A percentile compares a stretch with the other conserved stretches of the same genome.
phyloP scores from a whole-genome alignment of 192 early-diverging fungal genomes.

The Podila horticola region DNA sequence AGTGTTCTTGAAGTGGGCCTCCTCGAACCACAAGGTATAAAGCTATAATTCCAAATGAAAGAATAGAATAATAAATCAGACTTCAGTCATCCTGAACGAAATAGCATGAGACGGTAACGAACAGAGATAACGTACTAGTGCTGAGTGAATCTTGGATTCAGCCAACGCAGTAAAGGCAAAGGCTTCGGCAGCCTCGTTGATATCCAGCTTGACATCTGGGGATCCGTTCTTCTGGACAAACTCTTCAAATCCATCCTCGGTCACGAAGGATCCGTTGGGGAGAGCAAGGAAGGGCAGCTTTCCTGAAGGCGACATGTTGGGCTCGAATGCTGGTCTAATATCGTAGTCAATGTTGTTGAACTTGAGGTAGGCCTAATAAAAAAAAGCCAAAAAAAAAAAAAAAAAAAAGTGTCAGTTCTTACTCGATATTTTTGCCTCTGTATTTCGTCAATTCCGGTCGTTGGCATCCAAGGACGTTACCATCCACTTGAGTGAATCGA shows the following conservation, averaged over 20 bases:
- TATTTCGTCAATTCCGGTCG: neutral
- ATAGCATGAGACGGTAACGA: too few species aligned
- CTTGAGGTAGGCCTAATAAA: conserved; percentile 32
- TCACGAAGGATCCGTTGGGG: conserved; percentile 26
- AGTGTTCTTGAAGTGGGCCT: conserved; percentile 38
- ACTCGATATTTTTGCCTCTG: neutral
- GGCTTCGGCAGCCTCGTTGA: conserved; percentile 37
- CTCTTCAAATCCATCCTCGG: conserved; percentile 31
- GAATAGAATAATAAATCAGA: too few species aligned
- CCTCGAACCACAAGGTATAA: conserved; percentile 49
- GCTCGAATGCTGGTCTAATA: conserved; percentile 38
- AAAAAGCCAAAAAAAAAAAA: neutral
- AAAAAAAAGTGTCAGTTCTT: neutral
- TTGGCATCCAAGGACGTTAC: conserved; percentile 1
- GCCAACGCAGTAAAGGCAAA: conserved; percentile 36
- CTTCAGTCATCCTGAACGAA: too few species aligned
- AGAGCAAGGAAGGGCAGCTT: conserved; percentile 41
- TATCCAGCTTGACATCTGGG: conserved; percentile 1
- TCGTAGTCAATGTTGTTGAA: conserved; percentile 46
- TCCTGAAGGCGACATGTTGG: conserved; percentile 43
- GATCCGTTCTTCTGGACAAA: conserved; percentile 36
- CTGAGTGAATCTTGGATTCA: conserved; percentile 47
- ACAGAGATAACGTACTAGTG: conserved; percentile 16
- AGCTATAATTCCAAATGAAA: conserved; percentile 2
- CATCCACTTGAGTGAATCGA: conserved; percentile 52